phyloP scores from a whole-genome alignment of 345 rosid genomes.

The Excoecaria agallocha region DNA sequence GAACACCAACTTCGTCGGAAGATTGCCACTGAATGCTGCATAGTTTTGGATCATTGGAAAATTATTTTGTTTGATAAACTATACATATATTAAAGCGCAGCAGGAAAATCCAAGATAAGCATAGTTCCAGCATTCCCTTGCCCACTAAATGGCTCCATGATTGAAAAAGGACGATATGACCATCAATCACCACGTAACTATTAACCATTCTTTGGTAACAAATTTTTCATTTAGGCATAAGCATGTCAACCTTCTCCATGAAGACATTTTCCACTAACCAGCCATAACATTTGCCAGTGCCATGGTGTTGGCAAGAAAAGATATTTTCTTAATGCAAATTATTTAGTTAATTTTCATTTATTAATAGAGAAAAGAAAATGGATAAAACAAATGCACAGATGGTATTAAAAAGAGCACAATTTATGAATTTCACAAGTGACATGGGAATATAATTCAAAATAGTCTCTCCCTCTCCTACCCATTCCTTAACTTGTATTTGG shows the following conservation, averaged over 20 bases:
- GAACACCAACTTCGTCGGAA: constrained; percentile 40
- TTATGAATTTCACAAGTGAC: not conserved
- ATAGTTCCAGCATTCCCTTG: too few species aligned
- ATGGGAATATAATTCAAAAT: not conserved
- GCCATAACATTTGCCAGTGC: not conserved
- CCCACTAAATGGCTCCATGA: too few species aligned
- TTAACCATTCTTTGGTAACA: too few species aligned
- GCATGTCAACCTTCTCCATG: too few species aligned
- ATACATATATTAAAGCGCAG: too few species aligned
- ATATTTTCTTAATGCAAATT: not conserved
- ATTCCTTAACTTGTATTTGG: not conserved
- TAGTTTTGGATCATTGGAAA: too few species aligned
- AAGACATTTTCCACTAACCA: not conserved
- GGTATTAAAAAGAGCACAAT: not conserved
- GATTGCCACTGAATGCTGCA: constrained; percentile 23
- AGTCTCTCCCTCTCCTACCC: not conserved
- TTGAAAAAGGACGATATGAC: too few species aligned
- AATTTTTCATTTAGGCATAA: too few species aligned
- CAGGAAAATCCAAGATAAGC: too few species aligned
- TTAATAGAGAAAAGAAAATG: not conserved
- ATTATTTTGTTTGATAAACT: too few species aligned
- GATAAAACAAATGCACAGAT: not conserved
- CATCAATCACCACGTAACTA: too few species aligned
- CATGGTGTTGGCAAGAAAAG: not conserved
- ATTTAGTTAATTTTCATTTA: not conserved